Evolutionary conservation across 108 stramenopile genomes (phyloP).

Genomic region (Pseudonitzschia multiseries): DNA sequence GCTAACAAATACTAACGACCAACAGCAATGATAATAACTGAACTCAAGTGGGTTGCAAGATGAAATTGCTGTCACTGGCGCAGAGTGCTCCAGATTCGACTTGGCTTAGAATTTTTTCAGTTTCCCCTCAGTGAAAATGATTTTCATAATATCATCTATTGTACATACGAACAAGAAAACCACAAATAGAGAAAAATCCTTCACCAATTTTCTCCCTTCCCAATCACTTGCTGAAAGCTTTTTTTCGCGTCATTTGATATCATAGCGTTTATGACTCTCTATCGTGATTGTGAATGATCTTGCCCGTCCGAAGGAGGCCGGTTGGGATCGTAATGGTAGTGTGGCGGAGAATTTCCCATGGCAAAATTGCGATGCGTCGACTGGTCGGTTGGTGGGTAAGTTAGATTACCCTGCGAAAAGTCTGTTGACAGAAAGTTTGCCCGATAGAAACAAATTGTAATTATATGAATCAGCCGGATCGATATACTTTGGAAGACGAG

Average conservation of each 20-base stretch:
- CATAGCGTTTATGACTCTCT: neutral
- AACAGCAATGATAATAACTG: too few species aligned
- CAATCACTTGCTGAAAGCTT: too few species aligned
- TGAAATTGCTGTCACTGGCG: neutral
- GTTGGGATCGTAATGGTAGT: constrained; percentile 7
- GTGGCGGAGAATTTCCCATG: neutral
- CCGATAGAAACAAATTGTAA: neutral
- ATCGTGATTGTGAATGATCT: constrained; percentile 7
- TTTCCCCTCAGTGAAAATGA: too few species aligned
- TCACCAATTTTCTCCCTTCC: too few species aligned
- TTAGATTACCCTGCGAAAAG: neutral
- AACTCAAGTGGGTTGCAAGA: too few species aligned
- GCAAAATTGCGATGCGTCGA: neutral
- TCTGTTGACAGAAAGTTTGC: neutral
- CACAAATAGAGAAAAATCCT: too few species aligned
- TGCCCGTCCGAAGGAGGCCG: neutral
- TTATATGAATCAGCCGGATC: neutral
- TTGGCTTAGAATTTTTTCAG: neutral
- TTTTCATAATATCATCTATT: neutral
- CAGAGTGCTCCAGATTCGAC: neutral
- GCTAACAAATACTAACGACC: too few species aligned
- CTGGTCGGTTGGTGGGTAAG: neutral
- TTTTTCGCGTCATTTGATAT: too few species aligned
- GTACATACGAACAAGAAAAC: neutral
- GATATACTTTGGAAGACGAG: neutral